These are phyloP conservation scores for Lonicera japonica DNA, from an alignment of 129 eudicot species.

Conservation along the genomic window DNA sequence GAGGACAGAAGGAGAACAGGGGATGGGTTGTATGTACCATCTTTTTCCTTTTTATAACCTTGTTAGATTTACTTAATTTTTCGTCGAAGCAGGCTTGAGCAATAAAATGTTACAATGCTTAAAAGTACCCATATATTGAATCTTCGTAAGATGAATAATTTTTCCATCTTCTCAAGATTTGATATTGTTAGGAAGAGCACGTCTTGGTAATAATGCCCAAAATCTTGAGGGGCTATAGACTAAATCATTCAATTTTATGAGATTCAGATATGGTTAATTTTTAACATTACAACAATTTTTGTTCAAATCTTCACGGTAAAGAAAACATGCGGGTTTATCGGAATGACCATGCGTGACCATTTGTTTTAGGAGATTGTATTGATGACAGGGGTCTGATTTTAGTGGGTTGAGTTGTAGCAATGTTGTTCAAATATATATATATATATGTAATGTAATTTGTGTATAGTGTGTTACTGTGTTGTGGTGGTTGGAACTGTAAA, in stretches of 20 bases:
- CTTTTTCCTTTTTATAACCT: neutral
- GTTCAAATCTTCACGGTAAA: neutral
- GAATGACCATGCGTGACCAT: neutral
- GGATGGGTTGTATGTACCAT: slow-evolving; percentile 1
- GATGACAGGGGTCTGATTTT: neutral
- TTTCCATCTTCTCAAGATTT: neutral
- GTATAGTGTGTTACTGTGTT: neutral
- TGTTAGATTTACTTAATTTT: neutral
- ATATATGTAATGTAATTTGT: neutral
- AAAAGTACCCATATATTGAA: neutral
- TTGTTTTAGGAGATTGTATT: neutral
- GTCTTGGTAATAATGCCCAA: neutral
- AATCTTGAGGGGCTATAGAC: neutral
- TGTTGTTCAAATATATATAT: neutral
- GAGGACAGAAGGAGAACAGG: neutral
- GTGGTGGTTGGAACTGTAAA: neutral
- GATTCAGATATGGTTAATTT: neutral
- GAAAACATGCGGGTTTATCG: neutral
- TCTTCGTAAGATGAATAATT: neutral
- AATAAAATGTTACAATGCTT: neutral
- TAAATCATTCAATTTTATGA: neutral
- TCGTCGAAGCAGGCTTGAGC: neutral
- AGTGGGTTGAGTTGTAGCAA: neutral
- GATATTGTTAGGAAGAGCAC: neutral
- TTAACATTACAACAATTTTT: neutral